Base-by-base conservation (phyloP, 2,329 filamentous ascomycete species). In the Trichoderma asperellum region DNA sequence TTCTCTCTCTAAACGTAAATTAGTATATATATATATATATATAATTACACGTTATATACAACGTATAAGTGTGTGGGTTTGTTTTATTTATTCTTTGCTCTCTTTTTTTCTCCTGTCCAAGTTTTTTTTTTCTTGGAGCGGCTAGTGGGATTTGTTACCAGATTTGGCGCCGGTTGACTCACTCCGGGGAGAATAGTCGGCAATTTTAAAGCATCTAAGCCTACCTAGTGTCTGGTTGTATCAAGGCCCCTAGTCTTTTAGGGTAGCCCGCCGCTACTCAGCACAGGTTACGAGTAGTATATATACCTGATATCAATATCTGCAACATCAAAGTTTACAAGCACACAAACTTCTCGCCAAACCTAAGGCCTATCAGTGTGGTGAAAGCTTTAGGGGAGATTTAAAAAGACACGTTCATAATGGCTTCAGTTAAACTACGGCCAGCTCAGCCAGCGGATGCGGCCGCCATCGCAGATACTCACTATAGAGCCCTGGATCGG, bases 401-500 rank as follows among this genome's bases (percentile, higher is more conserved):
- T 24, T 14, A 43, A 4, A n/a, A 18, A 1, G 12, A 49, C 47
- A 2, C 47, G 6, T 7, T n/a, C 16, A 18, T 32, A 1, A 53
- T 64, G 61, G 49, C 61, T 56, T 64, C 68, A 11, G 8, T 72
- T 10, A 67, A 52, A 5, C 63, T 73, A 29, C 71, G 71, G 2
- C 47, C 16, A 2, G 74, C 72, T 1, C 68, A 68, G 21, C 6
- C 49, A 0, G 69, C 67, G 4, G 73, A 74, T 47, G 69, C 63
- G 10, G 32, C 57, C 43, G 67, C 67, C 32, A 73, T 74, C 3
- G 64, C 63, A 5, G 52, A 57, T 18, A 65, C 69, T 12, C 73
- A 75, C 21, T 73, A 73, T 37, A 68, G 69, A 35, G 73, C 73
- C 10, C 66, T 75, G 8, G 62, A 61, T 0, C 47, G 16, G 11